Percentiles rank a stretch among this genome's conserved stretches.
Evolutionary conservation across 345 rosid genomes (phyloP).

Genomic region (Syzygium oleosum): DNA sequence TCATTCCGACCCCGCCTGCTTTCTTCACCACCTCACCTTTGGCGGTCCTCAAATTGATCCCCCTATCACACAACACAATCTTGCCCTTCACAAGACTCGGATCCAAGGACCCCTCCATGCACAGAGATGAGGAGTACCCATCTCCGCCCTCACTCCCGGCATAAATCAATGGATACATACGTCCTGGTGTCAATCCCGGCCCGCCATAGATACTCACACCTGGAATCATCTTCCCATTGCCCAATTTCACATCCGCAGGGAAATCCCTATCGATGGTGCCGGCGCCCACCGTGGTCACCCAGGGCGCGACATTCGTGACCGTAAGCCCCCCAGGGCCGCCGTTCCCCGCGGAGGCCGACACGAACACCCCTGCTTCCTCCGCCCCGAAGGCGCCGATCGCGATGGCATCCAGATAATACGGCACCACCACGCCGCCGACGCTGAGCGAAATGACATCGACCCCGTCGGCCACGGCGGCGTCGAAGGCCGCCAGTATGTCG

Average conservation of each 20-base stretch:
- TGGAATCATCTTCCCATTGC: conserved; percentile 46
- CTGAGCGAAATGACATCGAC: conserved; percentile 84
- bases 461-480: conserved; percentile 70
- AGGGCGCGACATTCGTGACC: conserved; percentile 79
- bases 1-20: conserved; percentile 88
- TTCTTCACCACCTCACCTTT: conserved; percentile 78
- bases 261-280: conserved; percentile 80
- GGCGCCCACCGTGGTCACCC: conserved; percentile 85
- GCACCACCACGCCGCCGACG: conserved; percentile 87
- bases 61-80: conserved; percentile 78
- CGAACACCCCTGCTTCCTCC: conserved; percentile 54
- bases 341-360: conserved; percentile 90
- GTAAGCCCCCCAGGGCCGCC: conserved; percentile 86
- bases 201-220: conserved; percentile 78
- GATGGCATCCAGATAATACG: conserved; percentile 83
- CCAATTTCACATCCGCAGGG: conserved; percentile 72
- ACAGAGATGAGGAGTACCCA: conserved; percentile 68
- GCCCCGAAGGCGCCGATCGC: conserved; percentile 89
- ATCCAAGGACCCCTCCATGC: conserved; percentile 76
- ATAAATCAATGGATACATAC: conserved; percentile 63
- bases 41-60: conserved; percentile 77
- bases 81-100: conserved; percentile 53
- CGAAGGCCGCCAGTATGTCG: conserved; percentile 84
- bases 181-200: conserved; percentile 34
- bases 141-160: conserved; percentile 64